A percentile compares a stretch with the other conserved stretches of the same genome.
Evolutionary conservation across 2,329 filamentous ascomycete genomes (phyloP).

Genomic region (Cercospora sp.): DNA sequence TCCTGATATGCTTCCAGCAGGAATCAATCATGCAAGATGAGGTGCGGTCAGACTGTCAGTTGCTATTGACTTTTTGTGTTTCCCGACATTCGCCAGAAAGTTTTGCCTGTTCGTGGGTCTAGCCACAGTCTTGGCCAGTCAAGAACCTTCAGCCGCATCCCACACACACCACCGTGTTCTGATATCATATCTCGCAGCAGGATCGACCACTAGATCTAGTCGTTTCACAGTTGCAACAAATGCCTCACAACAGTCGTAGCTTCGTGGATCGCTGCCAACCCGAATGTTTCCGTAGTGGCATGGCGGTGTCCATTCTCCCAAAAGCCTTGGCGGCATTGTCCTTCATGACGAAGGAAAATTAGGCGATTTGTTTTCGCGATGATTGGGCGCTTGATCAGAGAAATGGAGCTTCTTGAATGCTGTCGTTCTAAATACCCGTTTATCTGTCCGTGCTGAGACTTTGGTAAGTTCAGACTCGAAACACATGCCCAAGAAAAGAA

Average conservation of each 20-base stretch:
- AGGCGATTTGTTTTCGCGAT: neutral
- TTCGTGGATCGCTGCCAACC: neutral
- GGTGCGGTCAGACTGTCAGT: neutral
- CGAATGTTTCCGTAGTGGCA: neutral
- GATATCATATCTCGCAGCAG: neutral
- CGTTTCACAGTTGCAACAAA: neutral
- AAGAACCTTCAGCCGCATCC: neutral
- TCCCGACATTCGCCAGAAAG: neutral
- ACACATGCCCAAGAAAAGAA: neutral
- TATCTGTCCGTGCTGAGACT: neutral
- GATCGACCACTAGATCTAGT: neutral
- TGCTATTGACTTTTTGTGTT: neutral
- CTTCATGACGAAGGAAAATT: neutral
- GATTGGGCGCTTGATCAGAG: neutral
- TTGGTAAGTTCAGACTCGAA: neutral
- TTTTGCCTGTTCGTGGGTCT: slow-evolving; percentile 4
- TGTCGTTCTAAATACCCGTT: too few species aligned
- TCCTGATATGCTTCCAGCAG: neutral
- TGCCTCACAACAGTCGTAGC: neutral
- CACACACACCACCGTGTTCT: neutral
- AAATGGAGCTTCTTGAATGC: neutral
- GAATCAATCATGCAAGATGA: neutral
- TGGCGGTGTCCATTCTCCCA: neutral
- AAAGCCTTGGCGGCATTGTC: neutral
- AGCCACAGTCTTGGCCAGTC: too few species aligned